phyloP scores from a whole-genome alignment of 306 rosid genomes.

The Gynostemma pentaphyllum region DNA sequence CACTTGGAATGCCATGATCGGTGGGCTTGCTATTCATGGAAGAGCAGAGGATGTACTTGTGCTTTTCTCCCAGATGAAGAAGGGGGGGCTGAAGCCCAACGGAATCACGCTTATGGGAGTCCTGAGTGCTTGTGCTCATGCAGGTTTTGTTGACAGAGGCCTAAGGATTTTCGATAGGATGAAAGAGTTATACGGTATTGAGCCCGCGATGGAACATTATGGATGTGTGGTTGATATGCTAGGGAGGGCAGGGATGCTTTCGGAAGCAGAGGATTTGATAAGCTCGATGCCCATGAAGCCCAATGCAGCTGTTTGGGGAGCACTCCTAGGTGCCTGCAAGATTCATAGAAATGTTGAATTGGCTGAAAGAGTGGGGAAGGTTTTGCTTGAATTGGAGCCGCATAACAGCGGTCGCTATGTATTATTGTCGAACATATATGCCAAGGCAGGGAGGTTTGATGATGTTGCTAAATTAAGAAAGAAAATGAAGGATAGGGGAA shows the following conservation, averaged over 20 bases:
- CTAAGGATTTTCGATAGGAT: constrained; percentile 27
- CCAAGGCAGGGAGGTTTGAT: constrained; percentile 40
- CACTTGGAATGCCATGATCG: constrained; percentile 66
- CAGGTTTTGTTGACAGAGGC: constrained; percentile 37
- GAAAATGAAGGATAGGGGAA: constrained; percentile 47
- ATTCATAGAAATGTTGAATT: constrained; percentile 36
- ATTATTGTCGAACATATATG: constrained; percentile 45
- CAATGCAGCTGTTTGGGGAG: constrained; percentile 49
- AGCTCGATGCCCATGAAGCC: constrained; percentile 38
- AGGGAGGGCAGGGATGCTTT: constrained; percentile 42
- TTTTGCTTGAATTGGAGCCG: constrained; percentile 41
- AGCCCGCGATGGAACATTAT: constrained; percentile 43
- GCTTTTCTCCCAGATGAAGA: constrained; percentile 37
- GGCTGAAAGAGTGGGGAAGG: constrained; percentile 39
- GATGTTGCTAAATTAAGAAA: constrained; percentile 34
- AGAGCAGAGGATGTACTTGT: constrained; percentile 40
- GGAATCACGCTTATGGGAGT: constrained; percentile 29
- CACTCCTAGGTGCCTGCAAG: constrained; percentile 47
- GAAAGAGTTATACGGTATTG: constrained; percentile 28
- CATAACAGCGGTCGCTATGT: constrained; percentile 47
- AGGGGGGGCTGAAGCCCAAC: constrained; percentile 30
- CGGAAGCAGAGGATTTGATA: constrained; percentile 41
- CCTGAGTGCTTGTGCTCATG: constrained; percentile 52
- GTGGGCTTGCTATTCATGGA: constrained; percentile 46
- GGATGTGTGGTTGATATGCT: constrained; percentile 46